Conservation (phyloP, 2,329 filamentous ascomycete genomes). For the Cladorrhinum sp. region DNA sequence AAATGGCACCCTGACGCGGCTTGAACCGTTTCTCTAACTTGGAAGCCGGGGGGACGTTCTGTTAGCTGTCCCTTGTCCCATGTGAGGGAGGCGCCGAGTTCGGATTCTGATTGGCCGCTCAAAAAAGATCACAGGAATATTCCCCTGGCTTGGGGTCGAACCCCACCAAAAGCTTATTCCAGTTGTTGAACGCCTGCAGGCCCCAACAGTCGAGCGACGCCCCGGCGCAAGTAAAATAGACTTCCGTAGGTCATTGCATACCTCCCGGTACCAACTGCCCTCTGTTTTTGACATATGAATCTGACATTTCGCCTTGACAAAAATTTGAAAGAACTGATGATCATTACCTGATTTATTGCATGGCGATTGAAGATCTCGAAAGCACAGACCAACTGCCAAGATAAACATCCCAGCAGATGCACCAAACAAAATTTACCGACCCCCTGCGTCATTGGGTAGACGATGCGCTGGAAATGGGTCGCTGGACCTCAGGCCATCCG, state of each 20-base stretch:
- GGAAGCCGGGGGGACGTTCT: background rate
- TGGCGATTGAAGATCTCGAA: background rate
- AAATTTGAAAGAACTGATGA: too few relatives aligned
- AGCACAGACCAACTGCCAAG: conserved; percentile 7
- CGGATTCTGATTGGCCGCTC: conserved; percentile 12
- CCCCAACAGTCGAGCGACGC: too few relatives aligned
- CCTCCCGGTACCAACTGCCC: too few relatives aligned
- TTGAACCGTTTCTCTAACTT: conserved; percentile 9
- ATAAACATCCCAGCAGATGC: background rate
- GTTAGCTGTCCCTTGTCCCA: conserved; percentile 11
- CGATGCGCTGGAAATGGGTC: background rate
- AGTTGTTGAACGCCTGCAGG: background rate
- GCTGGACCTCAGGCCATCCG: conserved; percentile 9
- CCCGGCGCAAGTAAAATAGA: too few relatives aligned
- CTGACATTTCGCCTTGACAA: too few relatives aligned
- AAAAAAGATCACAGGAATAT: background rate
- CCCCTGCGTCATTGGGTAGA: too few relatives aligned
- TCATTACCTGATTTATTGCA: background rate
- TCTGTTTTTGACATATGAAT: too few relatives aligned
- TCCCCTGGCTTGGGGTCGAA: background rate
- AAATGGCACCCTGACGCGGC: conserved; percentile 10
- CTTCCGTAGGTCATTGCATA: too few relatives aligned
- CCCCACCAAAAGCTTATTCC: background rate
- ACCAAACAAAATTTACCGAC: background rate
- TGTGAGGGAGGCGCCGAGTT: conserved; percentile 5